phyloP scores from a whole-genome alignment of 345 rosid genomes.

The Boechera stricta region DNA sequence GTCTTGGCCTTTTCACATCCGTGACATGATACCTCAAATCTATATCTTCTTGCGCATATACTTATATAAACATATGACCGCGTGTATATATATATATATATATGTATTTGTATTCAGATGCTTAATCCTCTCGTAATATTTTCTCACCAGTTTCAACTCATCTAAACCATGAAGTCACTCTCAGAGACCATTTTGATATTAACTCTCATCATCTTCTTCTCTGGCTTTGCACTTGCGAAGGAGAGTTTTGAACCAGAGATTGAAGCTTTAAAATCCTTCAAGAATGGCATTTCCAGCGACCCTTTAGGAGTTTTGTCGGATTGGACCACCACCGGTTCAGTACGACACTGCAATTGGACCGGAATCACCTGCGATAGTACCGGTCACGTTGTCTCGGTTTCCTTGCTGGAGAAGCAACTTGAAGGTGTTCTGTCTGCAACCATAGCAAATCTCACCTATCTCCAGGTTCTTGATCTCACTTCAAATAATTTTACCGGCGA shows the following conservation, averaged over 20 bases:
- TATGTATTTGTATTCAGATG: background rate
- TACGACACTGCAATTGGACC: constrained; percentile 83
- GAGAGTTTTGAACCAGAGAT: constrained; percentile 50
- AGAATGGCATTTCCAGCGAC: constrained; percentile 55
- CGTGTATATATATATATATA: background rate
- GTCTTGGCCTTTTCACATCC: constrained; percentile 45
- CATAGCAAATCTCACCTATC: constrained; percentile 70
- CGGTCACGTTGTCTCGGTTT: constrained; percentile 54
- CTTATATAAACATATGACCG: constrained; percentile 3
- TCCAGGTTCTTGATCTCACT: constrained; percentile 90
- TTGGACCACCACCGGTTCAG: constrained; percentile 56
- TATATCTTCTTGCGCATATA: background rate
- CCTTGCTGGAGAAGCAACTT: constrained; percentile 69
- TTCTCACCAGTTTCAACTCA: constrained; percentile 30
- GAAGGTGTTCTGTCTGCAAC: constrained; percentile 67
- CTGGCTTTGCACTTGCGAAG: constrained; percentile 40
- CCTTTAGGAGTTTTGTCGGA: constrained; percentile 63
- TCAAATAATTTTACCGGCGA: constrained; percentile 60
- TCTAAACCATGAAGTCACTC: constrained; percentile 33
- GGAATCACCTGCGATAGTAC: constrained; percentile 67
- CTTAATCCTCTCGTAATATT: background rate
- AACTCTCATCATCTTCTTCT: constrained; percentile 39
- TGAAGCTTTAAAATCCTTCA: constrained; percentile 69
- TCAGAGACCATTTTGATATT: constrained; percentile 31
- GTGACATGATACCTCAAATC: constrained; percentile 27